A percentile compares a stretch with the other conserved stretches of the same genome.
Evolutionary conservation across 495 filamentous ascomycete genomes (phyloP).

Genomic region (Penicillium samsonianum): DNA sequence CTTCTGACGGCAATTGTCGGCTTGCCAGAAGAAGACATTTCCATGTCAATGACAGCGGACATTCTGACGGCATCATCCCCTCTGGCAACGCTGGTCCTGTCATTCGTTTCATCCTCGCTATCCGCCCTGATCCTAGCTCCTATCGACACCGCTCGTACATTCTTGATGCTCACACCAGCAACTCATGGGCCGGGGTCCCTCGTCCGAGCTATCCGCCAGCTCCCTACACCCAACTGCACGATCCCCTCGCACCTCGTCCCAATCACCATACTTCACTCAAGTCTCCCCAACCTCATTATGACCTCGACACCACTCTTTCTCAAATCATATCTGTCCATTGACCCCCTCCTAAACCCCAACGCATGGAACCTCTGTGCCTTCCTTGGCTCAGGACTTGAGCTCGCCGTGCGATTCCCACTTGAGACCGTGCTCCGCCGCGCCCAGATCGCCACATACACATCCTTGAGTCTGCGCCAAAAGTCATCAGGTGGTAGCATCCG

Average conservation of each 20-base stretch:
- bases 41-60: constrained; percentile 53
- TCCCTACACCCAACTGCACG: constrained; percentile 68
- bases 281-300: constrained; percentile 76
- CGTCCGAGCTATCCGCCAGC: constrained; percentile 67
- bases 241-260: constrained; percentile 70
- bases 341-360: constrained; percentile 77
- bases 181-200: constrained; percentile 71
- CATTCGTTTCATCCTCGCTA: constrained; percentile 77
- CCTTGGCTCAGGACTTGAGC: constrained; percentile 70
- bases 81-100: constrained; percentile 70
- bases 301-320: constrained; percentile 80
- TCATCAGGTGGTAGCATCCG: constrained; percentile 48
- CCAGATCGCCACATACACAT: constrained; percentile 68
- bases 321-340: constrained; percentile 73
- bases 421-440: constrained; percentile 90
- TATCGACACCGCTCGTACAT: constrained; percentile 85
- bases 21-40: constrained; percentile 73
- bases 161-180: constrained; percentile 79
- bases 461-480: constrained; percentile 52
- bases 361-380: constrained; percentile 79
- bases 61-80: constrained; percentile 73
- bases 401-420: constrained; percentile 81
- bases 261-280: constrained; percentile 82
- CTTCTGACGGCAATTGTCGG: constrained; percentile 81
- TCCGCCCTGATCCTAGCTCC: constrained; percentile 80